Percentiles rank a stretch among this genome's conserved stretches.
Evolutionary conservation across 1,139 yeast genomes (phyloP).

Genomic region (Debaryomyces fabryi): DNA sequence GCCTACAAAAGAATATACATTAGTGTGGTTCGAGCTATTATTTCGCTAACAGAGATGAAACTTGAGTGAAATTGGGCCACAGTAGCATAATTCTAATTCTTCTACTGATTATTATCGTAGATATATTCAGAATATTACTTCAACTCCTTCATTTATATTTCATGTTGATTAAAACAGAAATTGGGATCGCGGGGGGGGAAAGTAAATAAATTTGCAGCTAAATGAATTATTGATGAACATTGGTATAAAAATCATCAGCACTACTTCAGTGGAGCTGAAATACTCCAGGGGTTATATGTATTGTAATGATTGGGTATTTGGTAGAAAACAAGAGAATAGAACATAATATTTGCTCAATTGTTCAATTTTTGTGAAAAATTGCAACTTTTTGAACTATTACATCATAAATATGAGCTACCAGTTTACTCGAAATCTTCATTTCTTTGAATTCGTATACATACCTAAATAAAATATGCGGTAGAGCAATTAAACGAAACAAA

Average conservation of each 20-base stretch:
- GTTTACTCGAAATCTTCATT: background rate
- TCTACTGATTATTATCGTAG: too few species aligned
- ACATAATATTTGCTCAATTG: background rate
- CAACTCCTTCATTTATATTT: too few species aligned
- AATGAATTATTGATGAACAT: background rate
- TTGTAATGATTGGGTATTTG: background rate
- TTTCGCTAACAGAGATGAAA: too few species aligned
- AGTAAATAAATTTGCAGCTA: background rate
- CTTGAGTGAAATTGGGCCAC: too few species aligned
- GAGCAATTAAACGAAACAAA: slow-evolving; percentile 1
- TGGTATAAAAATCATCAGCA: background rate
- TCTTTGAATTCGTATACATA: background rate
- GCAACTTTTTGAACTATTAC: background rate
- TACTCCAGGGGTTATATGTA: background rate
- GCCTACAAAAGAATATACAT: too few species aligned
- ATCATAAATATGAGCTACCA: too few species aligned
- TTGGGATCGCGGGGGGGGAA: background rate
- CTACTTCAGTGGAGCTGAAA: too few species aligned
- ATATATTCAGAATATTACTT: background rate
- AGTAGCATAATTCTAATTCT: too few species aligned
- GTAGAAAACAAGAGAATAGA: background rate
- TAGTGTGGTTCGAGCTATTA: too few species aligned
- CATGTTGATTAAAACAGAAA: background rate
- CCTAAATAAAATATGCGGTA: background rate
- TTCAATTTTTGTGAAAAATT: background rate